Conservation (phyloP, 2,329 filamentous ascomycete genomes). For the Colletotrichum scovillei region DNA sequence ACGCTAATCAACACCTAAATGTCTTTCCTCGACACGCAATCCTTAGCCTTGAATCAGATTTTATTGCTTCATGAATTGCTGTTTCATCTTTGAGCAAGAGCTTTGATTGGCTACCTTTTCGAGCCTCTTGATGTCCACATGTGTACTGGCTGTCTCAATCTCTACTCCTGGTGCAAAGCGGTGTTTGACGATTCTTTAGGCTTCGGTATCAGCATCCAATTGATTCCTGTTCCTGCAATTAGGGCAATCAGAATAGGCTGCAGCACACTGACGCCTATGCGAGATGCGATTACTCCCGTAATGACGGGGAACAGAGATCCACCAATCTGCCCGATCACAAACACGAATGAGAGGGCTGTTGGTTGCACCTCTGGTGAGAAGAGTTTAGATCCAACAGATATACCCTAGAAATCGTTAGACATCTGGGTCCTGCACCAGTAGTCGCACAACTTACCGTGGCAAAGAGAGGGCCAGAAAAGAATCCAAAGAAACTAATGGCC, state of each 20-base stretch:
- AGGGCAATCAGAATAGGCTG: constrained; percentile 64
- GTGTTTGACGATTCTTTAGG: constrained; percentile 46
- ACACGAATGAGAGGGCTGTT: constrained; percentile 59
- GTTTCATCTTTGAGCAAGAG: background rate
- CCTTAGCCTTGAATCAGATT: too few relatives aligned
- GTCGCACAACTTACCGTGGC: constrained; percentile 55
- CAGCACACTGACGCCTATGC: constrained; percentile 57
- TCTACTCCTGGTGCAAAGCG: constrained; percentile 48
- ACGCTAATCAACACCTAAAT: too few relatives aligned
- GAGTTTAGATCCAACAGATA: constrained; percentile 64
- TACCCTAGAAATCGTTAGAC: constrained; percentile 50
- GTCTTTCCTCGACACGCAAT: too few relatives aligned
- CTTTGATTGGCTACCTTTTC: background rate
- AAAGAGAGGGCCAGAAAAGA: constrained; percentile 70
- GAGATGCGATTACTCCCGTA: constrained; percentile 62
- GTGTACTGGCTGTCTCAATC: background rate
- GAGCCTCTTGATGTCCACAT: background rate
- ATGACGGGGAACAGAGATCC: constrained; percentile 66
- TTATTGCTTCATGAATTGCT: too few relatives aligned
- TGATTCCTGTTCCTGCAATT: constrained; percentile 56
- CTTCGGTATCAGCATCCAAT: constrained; percentile 57
- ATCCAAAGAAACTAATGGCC: constrained; percentile 64
- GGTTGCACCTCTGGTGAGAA: constrained; percentile 53
- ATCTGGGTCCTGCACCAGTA: background rate
- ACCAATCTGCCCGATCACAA: constrained; percentile 67